Percentiles rank a stretch among this genome's conserved stretches.
These are phyloP conservation scores for Naegleria fowleri DNA, from an alignment of 208 protist genomes.

Conservation along the genomic window DNA sequence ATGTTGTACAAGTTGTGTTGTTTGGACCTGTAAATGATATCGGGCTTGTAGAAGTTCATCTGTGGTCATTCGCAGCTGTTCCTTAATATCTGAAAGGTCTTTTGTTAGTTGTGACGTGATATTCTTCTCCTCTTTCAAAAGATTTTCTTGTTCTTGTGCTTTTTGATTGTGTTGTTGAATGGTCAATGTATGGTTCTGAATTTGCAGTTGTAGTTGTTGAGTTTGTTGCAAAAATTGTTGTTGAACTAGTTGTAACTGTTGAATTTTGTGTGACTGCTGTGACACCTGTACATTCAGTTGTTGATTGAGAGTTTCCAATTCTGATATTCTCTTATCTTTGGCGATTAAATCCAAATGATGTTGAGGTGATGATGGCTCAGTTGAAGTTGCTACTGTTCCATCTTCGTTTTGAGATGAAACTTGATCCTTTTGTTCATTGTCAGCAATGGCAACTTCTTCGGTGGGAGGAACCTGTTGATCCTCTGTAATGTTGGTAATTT, in stretches of 20 bases:
- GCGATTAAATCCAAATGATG: not conserved
- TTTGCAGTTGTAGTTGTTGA: not conserved
- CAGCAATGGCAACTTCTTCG: not conserved
- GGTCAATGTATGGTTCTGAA: not conserved
- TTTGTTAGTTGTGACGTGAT: not conserved
- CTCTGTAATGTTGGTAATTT: not conserved
- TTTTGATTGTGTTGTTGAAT: not conserved
- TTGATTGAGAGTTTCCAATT: not conserved
- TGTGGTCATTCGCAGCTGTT: not conserved
- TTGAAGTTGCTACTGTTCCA: not conserved
- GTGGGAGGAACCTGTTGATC: not conserved
- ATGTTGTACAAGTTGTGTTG: not conserved
- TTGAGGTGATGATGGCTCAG: not conserved
- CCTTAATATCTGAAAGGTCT: not conserved
- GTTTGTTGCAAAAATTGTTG: not conserved
- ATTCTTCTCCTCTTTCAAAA: not conserved
- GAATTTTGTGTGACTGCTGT: not conserved
- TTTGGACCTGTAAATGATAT: not conserved
- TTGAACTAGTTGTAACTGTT: not conserved
- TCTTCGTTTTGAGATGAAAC: not conserved
- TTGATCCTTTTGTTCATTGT: not conserved
- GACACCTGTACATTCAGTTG: not conserved
- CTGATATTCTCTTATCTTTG: not conserved
- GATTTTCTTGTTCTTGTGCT: not conserved
- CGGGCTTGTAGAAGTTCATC: not conserved